Base-by-base conservation (phyloP, 768 basidiomycete species). In the Suillus alpinus region DNA sequence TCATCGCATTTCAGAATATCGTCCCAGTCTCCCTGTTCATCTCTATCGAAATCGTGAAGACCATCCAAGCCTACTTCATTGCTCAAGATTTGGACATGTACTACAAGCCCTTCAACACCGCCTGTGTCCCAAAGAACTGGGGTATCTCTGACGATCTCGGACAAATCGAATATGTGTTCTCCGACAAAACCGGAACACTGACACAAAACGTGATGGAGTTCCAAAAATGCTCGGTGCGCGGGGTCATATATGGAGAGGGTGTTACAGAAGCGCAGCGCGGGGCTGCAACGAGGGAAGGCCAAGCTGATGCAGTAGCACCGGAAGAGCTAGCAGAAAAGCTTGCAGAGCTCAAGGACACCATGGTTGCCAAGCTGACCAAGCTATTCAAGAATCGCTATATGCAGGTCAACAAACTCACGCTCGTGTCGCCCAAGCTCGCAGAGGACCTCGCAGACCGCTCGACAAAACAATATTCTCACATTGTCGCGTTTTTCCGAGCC, bases 201-300 rank as follows among this genome's bases (percentile, higher is more conserved):
- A 99, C 96, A 0, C 95, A 97, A 75, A 99, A 98, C 77, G 80
- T 96, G 68, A 98, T 98, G 96, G 95, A 96, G 78, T 98, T 97
- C 77, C 94, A 97, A 73, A 95, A 92, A 71, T 97, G 94, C 67
- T 95, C 94, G 0, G 83, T 98, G 60, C 76, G 86, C 57, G 95
- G 95, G 1, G 76, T 92, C 3, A 71, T 86, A 0, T 98, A 97
- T 69, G 96, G 96, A 10, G 96, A 98, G 68, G 95, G 95, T 8
- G 72, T 98, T 61, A 98, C 96, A 0, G 96, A 98, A 74, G 96
- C 95, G 0, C 94, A 95, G 75, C 86, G 93, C 26, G 96, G 95
- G 39, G 91, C 94, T 0, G 94, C 92, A 0, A 89, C 89, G 57
- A 83, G 95, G 1, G 85, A 93, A 64, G 94, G 94, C 10, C 81